Percentiles rank a stretch among this genome's conserved stretches.
These are phyloP conservation scores for Gaertneriomyces semiglobifer DNA, from an alignment of 192 early-diverging fungal genomes.

Conservation along the genomic window DNA sequence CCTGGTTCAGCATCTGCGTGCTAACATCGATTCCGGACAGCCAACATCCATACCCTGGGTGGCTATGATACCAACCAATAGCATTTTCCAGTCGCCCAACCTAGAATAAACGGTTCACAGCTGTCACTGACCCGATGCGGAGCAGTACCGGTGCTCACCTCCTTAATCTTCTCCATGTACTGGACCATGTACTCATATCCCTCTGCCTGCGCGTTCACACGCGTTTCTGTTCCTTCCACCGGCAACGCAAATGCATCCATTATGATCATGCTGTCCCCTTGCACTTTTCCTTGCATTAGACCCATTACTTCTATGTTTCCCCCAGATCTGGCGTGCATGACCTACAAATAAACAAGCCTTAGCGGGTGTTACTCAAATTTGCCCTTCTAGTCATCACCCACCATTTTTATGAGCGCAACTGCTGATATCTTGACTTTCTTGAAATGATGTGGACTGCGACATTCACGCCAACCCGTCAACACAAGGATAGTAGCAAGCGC, in stretches of 20 bases:
- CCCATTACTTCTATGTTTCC: conserved; percentile 98
- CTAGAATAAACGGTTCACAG: conserved; percentile 28
- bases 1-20: conserved; percentile 94
- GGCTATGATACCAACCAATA: conserved; percentile 98
- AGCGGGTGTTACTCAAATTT: neutral
- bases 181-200: conserved; percentile 98
- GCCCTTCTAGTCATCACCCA: conserved; percentile 27
- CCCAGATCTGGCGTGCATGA: conserved; percentile 96
- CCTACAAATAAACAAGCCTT: conserved; percentile 38
- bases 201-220: conserved; percentile 89
- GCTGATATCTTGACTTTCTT: conserved; percentile 89
- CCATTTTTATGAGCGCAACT: conserved; percentile 97
- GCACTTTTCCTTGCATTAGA: conserved; percentile 92
- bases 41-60: conserved; percentile 99
- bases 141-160: conserved; percentile 45
- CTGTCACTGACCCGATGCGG: neutral
- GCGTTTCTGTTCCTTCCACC: conserved; percentile 97
- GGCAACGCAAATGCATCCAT: conserved; percentile 97
- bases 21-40: conserved; percentile 96
- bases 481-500: neutral
- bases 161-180: conserved; percentile 77
- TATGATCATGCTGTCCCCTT: conserved; percentile 82
- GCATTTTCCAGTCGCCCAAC: conserved; percentile 87
- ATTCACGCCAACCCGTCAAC: neutral
- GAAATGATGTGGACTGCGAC: conserved; percentile 74